Percentiles rank a stretch among this genome's conserved stretches.
These are phyloP conservation scores for Xylaria digitata DNA, from an alignment of 2,329 filamentous ascomycete species.

Conservation along the genomic window DNA sequence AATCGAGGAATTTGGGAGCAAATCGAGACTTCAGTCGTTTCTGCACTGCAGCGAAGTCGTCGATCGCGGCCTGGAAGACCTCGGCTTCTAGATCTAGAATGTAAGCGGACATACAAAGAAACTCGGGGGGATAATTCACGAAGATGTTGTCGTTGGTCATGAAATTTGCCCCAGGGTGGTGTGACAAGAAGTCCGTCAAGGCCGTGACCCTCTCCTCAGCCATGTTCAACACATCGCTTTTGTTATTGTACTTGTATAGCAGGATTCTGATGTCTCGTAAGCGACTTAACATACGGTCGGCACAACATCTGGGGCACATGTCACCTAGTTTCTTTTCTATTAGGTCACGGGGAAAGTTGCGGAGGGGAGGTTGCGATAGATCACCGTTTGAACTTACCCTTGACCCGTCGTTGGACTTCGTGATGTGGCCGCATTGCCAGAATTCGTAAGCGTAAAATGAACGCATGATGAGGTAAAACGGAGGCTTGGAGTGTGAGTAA, in stretches of 20 bases:
- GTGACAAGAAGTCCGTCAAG: neutral
- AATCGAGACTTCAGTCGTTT: neutral
- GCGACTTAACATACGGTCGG: neutral
- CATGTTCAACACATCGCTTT: neutral
- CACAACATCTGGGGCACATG: constrained; percentile 1
- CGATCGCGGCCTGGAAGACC: neutral
- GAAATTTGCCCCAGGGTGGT: neutral
- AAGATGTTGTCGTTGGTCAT: neutral
- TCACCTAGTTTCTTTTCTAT: neutral
- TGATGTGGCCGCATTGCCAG: constrained; percentile 31
- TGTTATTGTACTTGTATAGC: neutral
- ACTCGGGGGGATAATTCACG: neutral
- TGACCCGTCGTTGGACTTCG: neutral
- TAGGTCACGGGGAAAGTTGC: neutral
- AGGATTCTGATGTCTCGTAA: neutral
- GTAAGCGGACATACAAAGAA: neutral
- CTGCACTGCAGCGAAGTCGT: neutral
- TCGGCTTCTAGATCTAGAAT: neutral
- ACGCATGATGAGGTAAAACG: neutral
- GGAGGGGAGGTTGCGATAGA: neutral
- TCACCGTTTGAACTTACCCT: neutral
- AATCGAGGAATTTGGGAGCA: neutral
- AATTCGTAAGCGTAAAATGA: neutral
- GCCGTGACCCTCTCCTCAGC: neutral
- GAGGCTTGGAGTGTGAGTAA: neutral